A percentile compares a stretch with the other conserved stretches of the same genome.
phyloP scores from a whole-genome alignment of 2,329 filamentous ascomycete genomes.

The Aspergillus sp. region DNA sequence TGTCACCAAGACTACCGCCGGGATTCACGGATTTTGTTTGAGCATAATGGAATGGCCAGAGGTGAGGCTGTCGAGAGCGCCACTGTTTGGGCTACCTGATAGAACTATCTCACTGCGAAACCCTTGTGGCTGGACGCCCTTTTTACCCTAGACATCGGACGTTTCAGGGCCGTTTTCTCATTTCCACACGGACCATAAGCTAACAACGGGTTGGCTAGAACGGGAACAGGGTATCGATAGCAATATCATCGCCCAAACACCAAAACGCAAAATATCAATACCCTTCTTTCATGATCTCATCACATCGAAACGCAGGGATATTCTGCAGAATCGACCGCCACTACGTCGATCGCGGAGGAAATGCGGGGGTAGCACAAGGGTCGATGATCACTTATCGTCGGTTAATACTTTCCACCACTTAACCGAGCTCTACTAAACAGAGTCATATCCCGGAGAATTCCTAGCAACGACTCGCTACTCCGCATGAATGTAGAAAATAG shows the following conservation, averaged over 20 bases:
- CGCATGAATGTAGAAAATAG: not conserved
- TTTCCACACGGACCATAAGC: not conserved
- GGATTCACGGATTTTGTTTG: not conserved
- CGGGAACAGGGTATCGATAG: not conserved
- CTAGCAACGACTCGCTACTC: not conserved
- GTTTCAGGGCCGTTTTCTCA: not conserved
- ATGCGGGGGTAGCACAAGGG: constrained; percentile 8
- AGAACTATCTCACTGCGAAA: not conserved
- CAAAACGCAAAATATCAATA: not conserved
- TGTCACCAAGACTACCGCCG: not conserved
- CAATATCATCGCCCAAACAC: not conserved
- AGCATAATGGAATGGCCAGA: not conserved
- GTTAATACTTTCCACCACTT: constrained; percentile 1
- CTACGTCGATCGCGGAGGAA: constrained; percentile 7
- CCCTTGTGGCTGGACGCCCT: not conserved
- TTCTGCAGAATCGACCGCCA: not conserved
- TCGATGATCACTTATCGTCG: not conserved
- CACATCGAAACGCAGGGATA: not conserved
- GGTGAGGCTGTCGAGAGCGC: not conserved
- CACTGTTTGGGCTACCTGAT: not conserved
- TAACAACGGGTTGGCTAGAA: not conserved
- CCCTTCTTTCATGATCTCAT: not conserved
- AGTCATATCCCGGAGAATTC: not conserved
- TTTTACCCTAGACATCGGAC: not conserved
- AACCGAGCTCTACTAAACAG: constrained; percentile 6